Evolutionary conservation across 2,329 filamentous ascomycete species (phyloP).

Genomic region (Sordariomycetes sp.): DNA sequence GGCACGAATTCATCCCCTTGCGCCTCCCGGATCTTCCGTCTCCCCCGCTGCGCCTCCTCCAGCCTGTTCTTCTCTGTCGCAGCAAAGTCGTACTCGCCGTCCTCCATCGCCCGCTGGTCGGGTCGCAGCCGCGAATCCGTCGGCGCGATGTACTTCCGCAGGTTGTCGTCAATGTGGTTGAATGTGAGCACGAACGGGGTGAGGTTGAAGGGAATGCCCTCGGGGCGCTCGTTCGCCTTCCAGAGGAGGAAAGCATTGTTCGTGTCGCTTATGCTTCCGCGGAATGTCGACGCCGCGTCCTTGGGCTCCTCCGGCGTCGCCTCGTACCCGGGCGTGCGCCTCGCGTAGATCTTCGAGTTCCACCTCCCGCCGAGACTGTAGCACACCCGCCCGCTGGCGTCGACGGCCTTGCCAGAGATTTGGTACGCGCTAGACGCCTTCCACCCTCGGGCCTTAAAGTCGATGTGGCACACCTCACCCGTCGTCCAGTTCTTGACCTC

Average conservation of each 20-base stretch:
- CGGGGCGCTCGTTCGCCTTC: slow-evolving; percentile 74
- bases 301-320: slow-evolving; percentile 53
- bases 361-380: slow-evolving; percentile 90
- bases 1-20: slow-evolving; percentile 73
- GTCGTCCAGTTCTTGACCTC: slow-evolving; percentile 97
- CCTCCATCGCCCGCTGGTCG: slow-evolving; percentile 96
- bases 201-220: slow-evolving; percentile 88
- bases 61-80: slow-evolving; percentile 89
- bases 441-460: slow-evolving; percentile 95
- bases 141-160: slow-evolving; percentile 68
- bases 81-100: slow-evolving; percentile 91
- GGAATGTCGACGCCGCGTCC: slow-evolving; percentile 26
- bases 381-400: slow-evolving; percentile 65
- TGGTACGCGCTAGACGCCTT: slow-evolving; percentile 88
- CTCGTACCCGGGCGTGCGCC: slow-evolving; percentile 84
- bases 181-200: slow-evolving; percentile 93
- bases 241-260: slow-evolving; percentile 82
- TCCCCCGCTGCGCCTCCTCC: slow-evolving; percentile 80
- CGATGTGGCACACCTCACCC: slow-evolving; percentile 76
- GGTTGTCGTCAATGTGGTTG: slow-evolving; percentile 81
- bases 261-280: slow-evolving; percentile 43
- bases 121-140: slow-evolving; percentile 90
- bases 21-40: slow-evolving; percentile 61
- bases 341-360: slow-evolving; percentile 96
- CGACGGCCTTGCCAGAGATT: slow-evolving; percentile 76